A percentile compares a stretch with the other conserved stretches of the same genome.
Conservation (phyloP, 2,329 filamentous ascomycete genomes). For the Hortaea sp. region DNA sequence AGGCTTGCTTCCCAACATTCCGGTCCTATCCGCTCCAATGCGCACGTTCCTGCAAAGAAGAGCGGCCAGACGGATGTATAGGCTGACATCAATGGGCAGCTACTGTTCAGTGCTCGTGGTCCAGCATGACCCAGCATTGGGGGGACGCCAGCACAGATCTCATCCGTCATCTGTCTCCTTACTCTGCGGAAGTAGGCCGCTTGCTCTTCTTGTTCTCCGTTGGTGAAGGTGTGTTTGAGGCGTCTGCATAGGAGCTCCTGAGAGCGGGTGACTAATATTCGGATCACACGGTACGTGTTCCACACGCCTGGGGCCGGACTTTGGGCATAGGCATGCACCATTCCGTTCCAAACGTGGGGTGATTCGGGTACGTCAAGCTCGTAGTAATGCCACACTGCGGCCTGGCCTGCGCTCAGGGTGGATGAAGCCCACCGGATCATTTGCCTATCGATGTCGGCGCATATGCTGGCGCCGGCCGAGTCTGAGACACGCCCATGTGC, state of each 20-base stretch:
- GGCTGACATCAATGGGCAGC: constrained; percentile 18
- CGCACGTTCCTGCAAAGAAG: constrained; percentile 24
- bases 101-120: constrained; percentile 11
- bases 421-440: constrained; percentile 17
- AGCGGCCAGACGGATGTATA: constrained; percentile 24
- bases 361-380: constrained; percentile 18
- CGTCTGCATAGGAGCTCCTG: constrained; percentile 18
- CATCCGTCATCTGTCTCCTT: constrained; percentile 21
- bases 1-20: constrained; percentile 2
- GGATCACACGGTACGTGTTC: constrained; percentile 18
- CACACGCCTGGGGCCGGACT: constrained; percentile 14
- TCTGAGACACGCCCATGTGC: constrained; percentile 9
- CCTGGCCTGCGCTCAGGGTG: constrained; percentile 9
- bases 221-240: constrained; percentile 6
- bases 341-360: constrained; percentile 22
- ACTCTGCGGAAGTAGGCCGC: constrained; percentile 16
- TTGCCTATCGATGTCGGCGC: constrained; percentile 15
- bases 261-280: constrained; percentile 21
- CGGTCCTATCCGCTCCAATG: constrained; percentile 18
- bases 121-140: constrained; percentile 18
- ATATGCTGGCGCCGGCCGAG: constrained; percentile 12
- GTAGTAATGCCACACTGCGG: constrained; percentile 16
- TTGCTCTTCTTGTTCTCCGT: constrained; percentile 12
- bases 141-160: constrained; percentile 20
- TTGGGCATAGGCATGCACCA: constrained; percentile 16